Percentiles rank a stretch among this genome's conserved stretches.
Conservation (phyloP, 164 flowering plant species). For the Protea cynaroides region DNA sequence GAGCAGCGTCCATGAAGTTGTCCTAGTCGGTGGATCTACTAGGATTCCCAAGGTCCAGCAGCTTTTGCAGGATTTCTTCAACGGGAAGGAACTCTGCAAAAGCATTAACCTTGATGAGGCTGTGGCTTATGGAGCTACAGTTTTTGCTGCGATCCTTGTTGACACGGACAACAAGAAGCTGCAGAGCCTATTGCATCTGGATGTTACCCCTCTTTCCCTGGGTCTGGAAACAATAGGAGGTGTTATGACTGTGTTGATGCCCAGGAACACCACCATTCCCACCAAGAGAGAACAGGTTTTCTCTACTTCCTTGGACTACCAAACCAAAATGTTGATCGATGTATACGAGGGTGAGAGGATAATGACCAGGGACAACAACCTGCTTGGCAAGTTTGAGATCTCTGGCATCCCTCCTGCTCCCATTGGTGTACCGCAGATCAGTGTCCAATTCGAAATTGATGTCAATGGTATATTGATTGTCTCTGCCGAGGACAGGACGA, state of each 20-base stretch:
- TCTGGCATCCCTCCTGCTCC: constrained; percentile 68
- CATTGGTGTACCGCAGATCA: constrained; percentile 56
- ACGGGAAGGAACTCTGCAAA: constrained; percentile 31
- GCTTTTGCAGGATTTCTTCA: constrained; percentile 61
- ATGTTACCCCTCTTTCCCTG: constrained; percentile 57
- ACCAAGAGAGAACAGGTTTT: constrained; percentile 68
- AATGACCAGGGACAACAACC: constrained; percentile 58
- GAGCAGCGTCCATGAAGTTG: constrained; percentile 52
- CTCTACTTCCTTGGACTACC: constrained; percentile 66
- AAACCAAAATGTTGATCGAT: constrained; percentile 63
- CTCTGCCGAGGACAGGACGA: constrained; percentile 70
- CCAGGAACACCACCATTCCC: constrained; percentile 58
- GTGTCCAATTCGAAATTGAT: constrained; percentile 53
- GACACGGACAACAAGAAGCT: constrained; percentile 69
- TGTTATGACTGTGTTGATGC: constrained; percentile 59
- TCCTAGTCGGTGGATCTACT: constrained; percentile 11
- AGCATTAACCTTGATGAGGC: constrained; percentile 72
- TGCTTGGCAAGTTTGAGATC: constrained; percentile 56
- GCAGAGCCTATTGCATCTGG: constrained; percentile 50
- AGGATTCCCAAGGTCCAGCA: constrained; percentile 25
- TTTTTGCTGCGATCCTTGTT: constrained; percentile 62
- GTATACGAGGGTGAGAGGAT: constrained; percentile 67
- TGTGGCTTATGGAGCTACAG: constrained; percentile 80
- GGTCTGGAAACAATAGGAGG: constrained; percentile 67
- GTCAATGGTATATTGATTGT: constrained; percentile 60